Base-by-base conservation (phyloP, 2,329 filamentous ascomycete species). In the Fusarium sp. region DNA sequence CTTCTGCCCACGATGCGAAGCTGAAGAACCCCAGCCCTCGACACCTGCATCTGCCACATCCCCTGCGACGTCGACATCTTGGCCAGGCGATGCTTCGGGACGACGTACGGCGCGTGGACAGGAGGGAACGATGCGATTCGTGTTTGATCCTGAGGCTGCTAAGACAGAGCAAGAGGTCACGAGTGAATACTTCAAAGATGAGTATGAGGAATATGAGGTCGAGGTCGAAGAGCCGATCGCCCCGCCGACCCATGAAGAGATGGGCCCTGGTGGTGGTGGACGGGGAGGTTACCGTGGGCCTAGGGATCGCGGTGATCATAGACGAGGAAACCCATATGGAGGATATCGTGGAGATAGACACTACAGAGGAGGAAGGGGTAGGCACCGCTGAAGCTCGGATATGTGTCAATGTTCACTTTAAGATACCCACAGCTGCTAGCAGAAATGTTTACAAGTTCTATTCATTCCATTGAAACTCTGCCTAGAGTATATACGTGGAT, bases 121-220 rank as follows among this genome's bases (percentile, higher is more conserved):
- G 74, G 91, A 93, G 24, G 92, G 92, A 9, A 97, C 95, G 0
- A 89, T 97, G 70, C 88, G 96, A 9, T 98, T 97, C 79, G 93
- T 98, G 80, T 90, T 98, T 51, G 92, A 97, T 70, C 88, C 91
- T 0, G 90, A 91, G 58, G 87, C 91, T 52, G 94, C 94, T 3
- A 86, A 87, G 48, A 84, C 85, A 18, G 96, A 99, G 80, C 88
- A 89, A 73, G 85, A 86, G 15, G 84, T 86, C 15, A 91, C 94
- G 3, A 85, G 86, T 6, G 84, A 87, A 52, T 94, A 91, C 78
- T 93, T 91, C 76, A 88, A 87, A 44, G 87, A 91, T 45, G 91
- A 94, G 75, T 93, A 88, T 74, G 92, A 94, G 71, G 92, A 94
- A 76, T 90, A 91, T 74, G 90, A 92, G 76, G 84, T 92, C 44